Evolutionary conservation across 306 rosid species (phyloP).

Genomic region (Quercus variabilis): DNA sequence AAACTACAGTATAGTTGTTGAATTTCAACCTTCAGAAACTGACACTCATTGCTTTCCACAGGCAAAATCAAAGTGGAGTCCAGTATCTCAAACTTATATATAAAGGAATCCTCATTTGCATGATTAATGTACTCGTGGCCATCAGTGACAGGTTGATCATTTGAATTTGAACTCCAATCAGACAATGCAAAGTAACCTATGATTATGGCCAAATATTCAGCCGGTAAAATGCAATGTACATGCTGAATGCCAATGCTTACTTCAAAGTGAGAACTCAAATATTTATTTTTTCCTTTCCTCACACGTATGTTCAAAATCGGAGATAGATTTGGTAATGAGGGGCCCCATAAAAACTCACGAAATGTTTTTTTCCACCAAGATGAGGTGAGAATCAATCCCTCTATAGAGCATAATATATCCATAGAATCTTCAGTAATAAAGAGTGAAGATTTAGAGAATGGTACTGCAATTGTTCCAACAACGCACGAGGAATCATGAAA

Average conservation of each 20-base stretch:
- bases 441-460: slow-evolving; percentile 54
- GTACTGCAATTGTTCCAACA: slow-evolving; percentile 59
- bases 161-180: slow-evolving; percentile 68
- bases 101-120: slow-evolving; percentile 40
- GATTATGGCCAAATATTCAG: slow-evolving; percentile 79
- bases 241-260: slow-evolving; percentile 70
- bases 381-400: slow-evolving; percentile 73
- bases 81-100: slow-evolving; percentile 73
- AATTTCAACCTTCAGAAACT: slow-evolving; percentile 64
- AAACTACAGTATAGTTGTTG: slow-evolving; percentile 61
- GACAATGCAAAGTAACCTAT: slow-evolving; percentile 80
- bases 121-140: slow-evolving; percentile 33
- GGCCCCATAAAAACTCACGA: slow-evolving; percentile 80
- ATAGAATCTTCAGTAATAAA: slow-evolving; percentile 48
- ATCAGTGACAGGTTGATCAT: slow-evolving; percentile 21
- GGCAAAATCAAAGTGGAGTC: slow-evolving; percentile 75
- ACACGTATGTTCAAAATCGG: slow-evolving; percentile 77
- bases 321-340: slow-evolving; percentile 56
- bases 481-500: slow-evolving; percentile 87
- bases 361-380: slow-evolving; percentile 59
- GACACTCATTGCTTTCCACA: slow-evolving; percentile 56
- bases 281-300: slow-evolving; percentile 35
- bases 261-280: slow-evolving; percentile 49
- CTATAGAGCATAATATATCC: slow-evolving; percentile 61
- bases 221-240: slow-evolving; percentile 81